Base-by-base conservation (phyloP, 1,139 yeast species). In the Arxiozyma slooffiae region DNA sequence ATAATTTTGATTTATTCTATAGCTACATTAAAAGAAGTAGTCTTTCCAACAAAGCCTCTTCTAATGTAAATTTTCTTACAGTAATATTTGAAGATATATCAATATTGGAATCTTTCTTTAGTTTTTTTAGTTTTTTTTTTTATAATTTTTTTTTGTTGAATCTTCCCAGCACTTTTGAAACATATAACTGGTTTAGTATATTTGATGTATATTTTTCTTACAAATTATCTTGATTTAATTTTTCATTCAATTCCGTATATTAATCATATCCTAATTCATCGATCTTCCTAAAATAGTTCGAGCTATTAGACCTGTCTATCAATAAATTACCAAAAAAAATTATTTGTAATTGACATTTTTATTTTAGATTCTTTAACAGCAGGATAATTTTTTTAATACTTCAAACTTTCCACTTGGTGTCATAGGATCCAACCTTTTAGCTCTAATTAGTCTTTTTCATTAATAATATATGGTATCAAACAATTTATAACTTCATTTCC, bases 1-100 rank as follows among this genome's bases (percentile, higher is more conserved):
- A 8, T 2, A 30, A 30, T 30, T 3, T 30, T 2, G 3, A n/a
- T 14, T 30, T 30, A 2, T 14, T 30, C 14, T 17, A 8, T 17
- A 7, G 4, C 21, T 17, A 17, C 8, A 26, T 18, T 51, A 48
- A 60, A 53, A 61, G 59, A 44, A 61, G 64, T 42, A 65, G 44
- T 18, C 66, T 52, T 36, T 69, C 71, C 58, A 68, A 57, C 46
- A 71, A 52, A 1, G 77, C 78, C 48, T 74, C 78, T 51, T 73
- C 78, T 38, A 74, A 56, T 1, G 77, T 77, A 1, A 77, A 73
- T 51, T 71, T 71, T 48, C 73, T 69, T 7, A 74, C 64, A 50
- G 77, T 72, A 34, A 67, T 59, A 48, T 56, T 64, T 1, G 68
- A 64, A 11, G 62, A 56, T 11, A 57, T 50, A 22, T 63, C 64